phyloP scores from a whole-genome alignment of 768 basidiomycete genomes.

The Naganishia randhawae region DNA sequence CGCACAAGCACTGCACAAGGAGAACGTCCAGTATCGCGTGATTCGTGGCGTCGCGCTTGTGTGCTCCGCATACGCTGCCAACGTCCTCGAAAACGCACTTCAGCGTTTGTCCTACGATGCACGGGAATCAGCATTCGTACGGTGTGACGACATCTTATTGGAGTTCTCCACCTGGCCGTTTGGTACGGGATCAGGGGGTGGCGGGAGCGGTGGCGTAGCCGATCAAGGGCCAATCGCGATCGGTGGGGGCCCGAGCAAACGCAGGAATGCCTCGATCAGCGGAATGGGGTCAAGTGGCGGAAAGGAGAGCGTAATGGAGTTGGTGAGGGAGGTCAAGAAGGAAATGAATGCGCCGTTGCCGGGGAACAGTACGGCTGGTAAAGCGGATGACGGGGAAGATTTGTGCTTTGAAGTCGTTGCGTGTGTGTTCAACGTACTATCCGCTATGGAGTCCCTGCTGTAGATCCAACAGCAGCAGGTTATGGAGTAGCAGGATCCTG shows the following conservation, averaged over 20 bases:
- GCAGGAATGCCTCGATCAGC: slow-evolving; percentile 54
- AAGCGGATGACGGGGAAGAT: slow-evolving; percentile 56
- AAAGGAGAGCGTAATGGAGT: slow-evolving; percentile 52
- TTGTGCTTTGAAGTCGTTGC: slow-evolving; percentile 83
- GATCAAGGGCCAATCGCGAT: slow-evolving; percentile 51
- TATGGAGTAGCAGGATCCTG: background rate
- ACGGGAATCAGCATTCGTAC: slow-evolving; percentile 82
- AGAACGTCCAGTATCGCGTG: slow-evolving; percentile 74
- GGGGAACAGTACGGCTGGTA: slow-evolving; percentile 33
- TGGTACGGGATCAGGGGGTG: slow-evolving; percentile 52
- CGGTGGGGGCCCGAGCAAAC: slow-evolving; percentile 57
- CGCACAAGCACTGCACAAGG: slow-evolving; percentile 64
- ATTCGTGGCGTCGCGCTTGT: slow-evolving; percentile 78
- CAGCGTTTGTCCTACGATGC: slow-evolving; percentile 84
- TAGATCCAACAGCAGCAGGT: background rate
- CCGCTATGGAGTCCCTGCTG: slow-evolving; percentile 64
- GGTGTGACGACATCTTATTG: slow-evolving; percentile 88
- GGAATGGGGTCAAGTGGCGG: slow-evolving; percentile 53
- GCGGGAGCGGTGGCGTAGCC: slow-evolving; percentile 47
- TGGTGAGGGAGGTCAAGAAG: slow-evolving; percentile 51
- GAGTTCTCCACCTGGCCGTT: slow-evolving; percentile 92
- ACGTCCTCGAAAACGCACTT: slow-evolving; percentile 91
- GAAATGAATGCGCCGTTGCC: slow-evolving; percentile 44
- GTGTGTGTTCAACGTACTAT: slow-evolving; percentile 87
- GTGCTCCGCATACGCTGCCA: slow-evolving; percentile 88